These are phyloP conservation scores for Diaporthe caulivora DNA, from an alignment of 2,329 filamentous ascomycete genomes.

Conservation along the genomic window DNA sequence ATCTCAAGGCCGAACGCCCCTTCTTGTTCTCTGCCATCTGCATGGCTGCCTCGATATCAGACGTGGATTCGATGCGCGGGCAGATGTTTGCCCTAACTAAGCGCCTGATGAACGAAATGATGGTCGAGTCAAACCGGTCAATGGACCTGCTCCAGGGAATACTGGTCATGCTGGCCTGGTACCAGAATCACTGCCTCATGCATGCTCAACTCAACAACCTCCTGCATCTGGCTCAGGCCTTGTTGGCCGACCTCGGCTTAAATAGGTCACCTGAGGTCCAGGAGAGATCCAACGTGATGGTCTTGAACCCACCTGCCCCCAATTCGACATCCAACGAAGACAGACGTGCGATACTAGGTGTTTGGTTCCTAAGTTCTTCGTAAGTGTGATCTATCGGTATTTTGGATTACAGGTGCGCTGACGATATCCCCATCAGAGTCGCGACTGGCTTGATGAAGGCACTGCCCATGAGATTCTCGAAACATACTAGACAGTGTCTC, in stretches of 20 bases:
- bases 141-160: constrained; percentile 63
- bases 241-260: constrained; percentile 61
- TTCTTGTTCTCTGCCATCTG: constrained; percentile 63
- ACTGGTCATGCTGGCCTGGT: constrained; percentile 62
- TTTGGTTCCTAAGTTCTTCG: constrained; percentile 68
- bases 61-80: constrained; percentile 60
- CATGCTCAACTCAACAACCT: constrained; percentile 66
- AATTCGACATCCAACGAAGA: constrained; percentile 63
- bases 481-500: constrained; percentile 65
- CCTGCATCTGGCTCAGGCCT: constrained; percentile 59
- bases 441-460: constrained; percentile 57
- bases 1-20: constrained; percentile 55
- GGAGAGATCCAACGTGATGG: constrained; percentile 58
- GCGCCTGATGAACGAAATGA: constrained; percentile 61
- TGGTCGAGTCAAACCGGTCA: constrained; percentile 62
- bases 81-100: constrained; percentile 63
- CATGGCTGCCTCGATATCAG: constrained; percentile 63
- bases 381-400: constrained; percentile 48
- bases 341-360: constrained; percentile 62
- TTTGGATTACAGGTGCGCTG: background rate
- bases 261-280: constrained; percentile 55
- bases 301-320: constrained; percentile 54
- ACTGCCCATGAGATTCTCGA: constrained; percentile 63
- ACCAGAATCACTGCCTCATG: constrained; percentile 67
- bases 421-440: constrained; percentile 49